Evolutionary conservation across 116 monocot genomes (phyloP).

Genomic region (Papilionanthe hybrid): DNA sequence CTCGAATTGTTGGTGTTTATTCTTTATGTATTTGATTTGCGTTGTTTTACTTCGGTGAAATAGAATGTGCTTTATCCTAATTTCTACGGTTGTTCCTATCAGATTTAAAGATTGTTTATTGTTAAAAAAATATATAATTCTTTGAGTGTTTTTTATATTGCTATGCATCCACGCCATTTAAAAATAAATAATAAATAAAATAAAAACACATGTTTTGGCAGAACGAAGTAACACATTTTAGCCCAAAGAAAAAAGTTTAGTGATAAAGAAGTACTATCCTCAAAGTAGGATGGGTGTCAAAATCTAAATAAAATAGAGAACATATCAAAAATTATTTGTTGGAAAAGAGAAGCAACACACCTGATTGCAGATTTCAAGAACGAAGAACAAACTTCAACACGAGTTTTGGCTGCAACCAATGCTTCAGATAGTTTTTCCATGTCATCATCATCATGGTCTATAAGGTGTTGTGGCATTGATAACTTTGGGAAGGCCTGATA

Average conservation of each 20-base stretch:
- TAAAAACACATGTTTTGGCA: background rate
- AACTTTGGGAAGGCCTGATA: constrained; percentile 79
- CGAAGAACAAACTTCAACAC: constrained; percentile 81
- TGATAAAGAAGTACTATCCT: background rate
- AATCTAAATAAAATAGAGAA: background rate
- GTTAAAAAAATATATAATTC: background rate
- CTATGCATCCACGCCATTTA: background rate
- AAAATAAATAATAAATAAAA: background rate
- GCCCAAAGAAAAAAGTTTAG: background rate
- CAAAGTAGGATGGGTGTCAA: background rate
- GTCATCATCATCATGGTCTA: constrained; percentile 50
- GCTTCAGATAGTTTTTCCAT: constrained; percentile 83
- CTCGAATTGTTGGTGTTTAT: no score
- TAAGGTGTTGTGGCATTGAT: constrained; percentile 63
- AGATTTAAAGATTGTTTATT: background rate
- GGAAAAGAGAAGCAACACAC: constrained; percentile 38
- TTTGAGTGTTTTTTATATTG: background rate
- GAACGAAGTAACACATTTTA: background rate
- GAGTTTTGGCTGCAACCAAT: constrained; percentile 68
- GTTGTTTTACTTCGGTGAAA: no score
- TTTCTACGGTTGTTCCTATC: no score
- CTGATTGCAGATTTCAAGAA: constrained; percentile 81
- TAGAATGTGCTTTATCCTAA: no score
- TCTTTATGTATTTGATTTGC: no score
- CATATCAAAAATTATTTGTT: background rate